A percentile compares a stretch with the other conserved stretches of the same genome.
Conservation (phyloP, 768 basidiomycete species). For the Suillus occidentalis region DNA sequence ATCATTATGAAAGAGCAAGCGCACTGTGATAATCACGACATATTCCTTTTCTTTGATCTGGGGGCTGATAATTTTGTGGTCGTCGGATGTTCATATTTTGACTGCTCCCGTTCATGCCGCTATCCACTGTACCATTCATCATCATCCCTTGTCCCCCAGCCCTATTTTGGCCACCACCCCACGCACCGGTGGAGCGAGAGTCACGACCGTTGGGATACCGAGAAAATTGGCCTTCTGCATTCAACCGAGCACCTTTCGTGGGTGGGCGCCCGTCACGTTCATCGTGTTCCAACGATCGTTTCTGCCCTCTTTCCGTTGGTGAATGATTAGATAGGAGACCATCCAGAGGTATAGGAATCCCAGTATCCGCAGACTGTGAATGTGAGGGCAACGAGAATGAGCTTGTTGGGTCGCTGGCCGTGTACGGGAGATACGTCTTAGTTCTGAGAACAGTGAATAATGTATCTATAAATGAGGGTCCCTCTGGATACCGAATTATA, state of each 20-base stretch:
- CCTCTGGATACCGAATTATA: conserved; percentile 47
- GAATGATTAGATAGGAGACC: conserved; percentile 49
- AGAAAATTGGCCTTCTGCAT: conserved; percentile 63
- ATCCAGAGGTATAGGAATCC: conserved; percentile 82
- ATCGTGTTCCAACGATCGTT: conserved; percentile 64
- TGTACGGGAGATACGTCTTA: conserved; percentile 83
- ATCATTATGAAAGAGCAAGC: conserved; percentile 32
- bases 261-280: conserved; percentile 59
- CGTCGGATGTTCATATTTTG: conserved; percentile 43
- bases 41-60: conserved; percentile 71
- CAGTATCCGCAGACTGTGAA: conserved; percentile 46
- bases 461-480: conserved; percentile 73
- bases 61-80: conserved; percentile 64
- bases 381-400: conserved; percentile 36
- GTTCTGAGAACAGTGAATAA: conserved; percentile 84
- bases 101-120: conserved; percentile 22
- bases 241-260: conserved; percentile 71
- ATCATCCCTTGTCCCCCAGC: conserved; percentile 19
- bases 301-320: conserved; percentile 55
- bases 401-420: conserved; percentile 43
- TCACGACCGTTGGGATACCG: conserved; percentile 52
- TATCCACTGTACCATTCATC: conserved; percentile 24
- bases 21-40: conserved; percentile 93
- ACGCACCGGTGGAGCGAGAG: conserved; percentile 42
- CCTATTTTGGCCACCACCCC: conserved; percentile 36